Percentiles rank a stretch among this genome's conserved stretches.
phyloP scores from a whole-genome alignment of 805 yeast species.

The Zygotorulaspora sp. region DNA sequence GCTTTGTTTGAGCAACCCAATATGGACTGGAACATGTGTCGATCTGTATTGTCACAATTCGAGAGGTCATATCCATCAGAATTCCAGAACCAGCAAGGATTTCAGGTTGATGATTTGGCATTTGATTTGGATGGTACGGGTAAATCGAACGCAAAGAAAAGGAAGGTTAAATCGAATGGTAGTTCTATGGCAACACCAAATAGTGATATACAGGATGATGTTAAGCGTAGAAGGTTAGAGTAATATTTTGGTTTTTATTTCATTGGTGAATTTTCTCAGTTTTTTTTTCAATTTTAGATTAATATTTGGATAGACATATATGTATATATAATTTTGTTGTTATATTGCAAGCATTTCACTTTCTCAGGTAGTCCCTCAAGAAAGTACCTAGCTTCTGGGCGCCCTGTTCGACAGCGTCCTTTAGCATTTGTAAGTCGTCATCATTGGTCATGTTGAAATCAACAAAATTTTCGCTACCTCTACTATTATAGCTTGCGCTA shows the following conservation, averaged over 20 bases:
- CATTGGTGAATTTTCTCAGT: not conserved
- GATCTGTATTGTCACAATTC: constrained; percentile 31
- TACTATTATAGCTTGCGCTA: constrained; percentile 20
- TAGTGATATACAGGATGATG: constrained; percentile 31
- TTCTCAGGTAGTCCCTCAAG: constrained; percentile 77
- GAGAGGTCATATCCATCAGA: constrained; percentile 34
- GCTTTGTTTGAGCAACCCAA: constrained; percentile 23
- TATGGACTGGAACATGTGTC: constrained; percentile 33
- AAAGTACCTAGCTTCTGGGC: constrained; percentile 83
- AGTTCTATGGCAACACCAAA: constrained; percentile 36
- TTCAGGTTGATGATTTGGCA: constrained; percentile 35
- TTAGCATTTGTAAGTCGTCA: constrained; percentile 83
- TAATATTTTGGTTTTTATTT: constrained; percentile 8
- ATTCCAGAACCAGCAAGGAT: constrained; percentile 27
- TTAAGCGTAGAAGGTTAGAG: constrained; percentile 34
- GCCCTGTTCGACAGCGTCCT: constrained; percentile 90
- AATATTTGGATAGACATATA: constrained; percentile 1
- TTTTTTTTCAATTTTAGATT: not conserved
- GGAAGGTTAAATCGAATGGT: constrained; percentile 32
- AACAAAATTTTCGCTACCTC: constrained; percentile 42
- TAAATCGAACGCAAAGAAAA: constrained; percentile 25
- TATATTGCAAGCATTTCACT: constrained; percentile 14
- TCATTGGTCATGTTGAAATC: constrained; percentile 71
- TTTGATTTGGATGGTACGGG: constrained; percentile 37
- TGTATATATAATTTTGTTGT: too few species aligned